These are phyloP conservation scores for Trypanosoma avium DNA, from an alignment of 208 protist genomes.

Conservation along the genomic window DNA sequence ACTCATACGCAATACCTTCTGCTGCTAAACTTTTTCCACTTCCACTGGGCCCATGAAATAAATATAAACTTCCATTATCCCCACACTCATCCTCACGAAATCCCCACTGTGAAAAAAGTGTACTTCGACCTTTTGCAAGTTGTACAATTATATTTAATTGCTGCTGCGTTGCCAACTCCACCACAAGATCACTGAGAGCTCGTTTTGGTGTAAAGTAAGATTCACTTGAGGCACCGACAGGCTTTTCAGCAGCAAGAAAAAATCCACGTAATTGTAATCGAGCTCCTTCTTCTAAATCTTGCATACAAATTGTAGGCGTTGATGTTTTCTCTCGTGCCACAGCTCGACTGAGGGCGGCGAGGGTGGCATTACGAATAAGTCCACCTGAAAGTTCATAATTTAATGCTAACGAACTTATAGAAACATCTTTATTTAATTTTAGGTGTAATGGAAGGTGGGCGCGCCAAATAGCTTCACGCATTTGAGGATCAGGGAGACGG, in stretches of 20 bases:
- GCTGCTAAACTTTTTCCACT: conserved; percentile 88
- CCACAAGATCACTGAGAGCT: conserved; percentile 67
- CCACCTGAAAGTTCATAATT: conserved; percentile 91
- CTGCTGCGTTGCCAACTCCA: conserved; percentile 43
- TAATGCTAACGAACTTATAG: conserved; percentile 61
- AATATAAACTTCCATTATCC: conserved; percentile 47
- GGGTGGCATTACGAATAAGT: conserved; percentile 91
- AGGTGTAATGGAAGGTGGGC: conserved; percentile 73
- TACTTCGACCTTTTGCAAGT: conserved; percentile 77
- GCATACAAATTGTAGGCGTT: conserved; percentile 58
- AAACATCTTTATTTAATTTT: conserved; percentile 58
- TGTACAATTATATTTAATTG: conserved; percentile 59
- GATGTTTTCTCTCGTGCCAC: conserved; percentile 76
- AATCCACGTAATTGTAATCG: conserved; percentile 85
- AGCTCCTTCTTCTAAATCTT: conserved; percentile 79
- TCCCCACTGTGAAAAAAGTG: conserved; percentile 88
- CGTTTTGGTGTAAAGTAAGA: conserved; percentile 79
- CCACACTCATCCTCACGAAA: conserved; percentile 73
- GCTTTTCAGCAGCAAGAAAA: conserved; percentile 74
- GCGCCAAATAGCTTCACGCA: conserved; percentile 85
- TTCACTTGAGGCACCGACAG: conserved; percentile 35
- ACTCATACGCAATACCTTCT: conserved; percentile 92
- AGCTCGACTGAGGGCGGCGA: conserved; percentile 77
- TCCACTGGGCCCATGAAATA: conserved; percentile 85
- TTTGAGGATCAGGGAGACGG: conserved; percentile 78